Evolutionary conservation across 1,284 basidiomycete species (phyloP).

Genomic region (Fistulinella staudtii): DNA sequence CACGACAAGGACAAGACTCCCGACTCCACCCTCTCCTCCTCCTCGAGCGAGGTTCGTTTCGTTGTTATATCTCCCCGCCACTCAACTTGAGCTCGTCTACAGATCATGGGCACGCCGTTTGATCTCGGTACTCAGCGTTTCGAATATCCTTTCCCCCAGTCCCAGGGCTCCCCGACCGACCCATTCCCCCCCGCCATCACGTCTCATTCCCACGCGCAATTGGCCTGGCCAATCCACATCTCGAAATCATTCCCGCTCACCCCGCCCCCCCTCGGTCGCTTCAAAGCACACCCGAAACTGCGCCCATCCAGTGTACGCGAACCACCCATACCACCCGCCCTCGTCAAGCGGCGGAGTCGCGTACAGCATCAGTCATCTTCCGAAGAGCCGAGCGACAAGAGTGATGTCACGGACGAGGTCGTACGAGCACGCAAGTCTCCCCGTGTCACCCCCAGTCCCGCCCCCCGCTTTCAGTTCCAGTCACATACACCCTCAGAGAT

Average conservation of each 20-base stretch:
- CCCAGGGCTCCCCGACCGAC: constrained; percentile 29
- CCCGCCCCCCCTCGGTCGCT: constrained; percentile 23
- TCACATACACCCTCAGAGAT: constrained; percentile 1
- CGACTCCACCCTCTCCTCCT: constrained; percentile 29
- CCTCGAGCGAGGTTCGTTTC: constrained; percentile 30
- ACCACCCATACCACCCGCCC: constrained; percentile 29
- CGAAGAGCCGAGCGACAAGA: constrained; percentile 30
- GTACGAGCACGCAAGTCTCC: constrained; percentile 7
- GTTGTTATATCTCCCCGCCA: too few species aligned
- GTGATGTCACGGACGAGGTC: constrained; percentile 21
- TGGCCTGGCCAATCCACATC: constrained; percentile 28
- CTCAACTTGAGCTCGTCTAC: too few species aligned
- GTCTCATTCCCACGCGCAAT: constrained; percentile 24
- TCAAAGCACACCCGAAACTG: constrained; percentile 30
- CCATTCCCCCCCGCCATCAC: constrained; percentile 21
- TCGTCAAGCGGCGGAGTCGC: constrained; percentile 26
- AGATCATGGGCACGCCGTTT: constrained; percentile 34
- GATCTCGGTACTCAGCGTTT: constrained; percentile 33
- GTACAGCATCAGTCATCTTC: constrained; percentile 28
- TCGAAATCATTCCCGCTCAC: constrained; percentile 31
- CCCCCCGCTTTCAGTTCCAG: constrained; percentile 4
- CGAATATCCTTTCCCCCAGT: constrained; percentile 33
- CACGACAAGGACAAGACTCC: too few species aligned
- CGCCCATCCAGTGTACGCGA: constrained; percentile 27
- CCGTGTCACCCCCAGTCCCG: too few species aligned